These are phyloP conservation scores for Oleoguttula mirabilis DNA, from an alignment of 495 filamentous ascomycete genomes.

Conservation along the genomic window DNA sequence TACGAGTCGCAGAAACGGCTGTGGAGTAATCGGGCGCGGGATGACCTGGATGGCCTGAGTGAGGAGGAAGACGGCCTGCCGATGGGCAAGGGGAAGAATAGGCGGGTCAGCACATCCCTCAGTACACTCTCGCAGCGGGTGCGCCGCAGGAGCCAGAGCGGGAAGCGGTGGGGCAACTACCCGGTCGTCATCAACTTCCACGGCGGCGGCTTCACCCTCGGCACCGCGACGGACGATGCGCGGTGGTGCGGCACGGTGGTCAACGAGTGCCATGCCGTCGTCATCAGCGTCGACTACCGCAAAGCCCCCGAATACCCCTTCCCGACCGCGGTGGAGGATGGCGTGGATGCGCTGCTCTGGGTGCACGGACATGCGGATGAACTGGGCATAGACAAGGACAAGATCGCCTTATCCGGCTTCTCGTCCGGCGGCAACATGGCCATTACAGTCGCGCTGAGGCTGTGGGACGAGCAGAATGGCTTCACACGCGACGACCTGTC, in stretches of 20 bases:
- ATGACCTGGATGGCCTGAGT: background rate
- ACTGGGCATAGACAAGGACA: slow-evolving; percentile 42
- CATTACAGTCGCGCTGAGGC: slow-evolving; percentile 63
- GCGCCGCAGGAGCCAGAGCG: slow-evolving; percentile 7
- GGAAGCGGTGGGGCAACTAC: slow-evolving; percentile 22
- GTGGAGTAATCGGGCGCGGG: slow-evolving; percentile 22
- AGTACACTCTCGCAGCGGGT: slow-evolving; percentile 2
- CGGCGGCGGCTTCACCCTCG: slow-evolving; percentile 34
- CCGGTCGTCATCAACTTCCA: slow-evolving; percentile 37
- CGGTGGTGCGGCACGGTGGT: slow-evolving; percentile 31
- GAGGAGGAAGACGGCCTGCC: slow-evolving; percentile 5
- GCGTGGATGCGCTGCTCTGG: slow-evolving; percentile 32
- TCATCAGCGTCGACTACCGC: slow-evolving; percentile 33
- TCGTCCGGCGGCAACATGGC: slow-evolving; percentile 78
- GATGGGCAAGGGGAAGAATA: slow-evolving; percentile 1
- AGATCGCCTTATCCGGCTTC: slow-evolving; percentile 71
- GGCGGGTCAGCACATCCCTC: slow-evolving; percentile 1
- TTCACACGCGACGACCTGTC: slow-evolving; percentile 17
- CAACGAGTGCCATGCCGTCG: slow-evolving; percentile 30
- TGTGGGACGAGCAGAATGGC: slow-evolving; percentile 36
- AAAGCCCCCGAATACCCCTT: slow-evolving; percentile 33
- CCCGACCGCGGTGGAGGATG: slow-evolving; percentile 36
- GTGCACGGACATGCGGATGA: slow-evolving; percentile 32
- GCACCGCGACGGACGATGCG: slow-evolving; percentile 32
- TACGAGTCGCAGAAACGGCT: slow-evolving; percentile 38